Percentiles rank a stretch among this genome's conserved stretches.
phyloP scores from a whole-genome alignment of 768 basidiomycete genomes.

The Kwoniella sp. region DNA sequence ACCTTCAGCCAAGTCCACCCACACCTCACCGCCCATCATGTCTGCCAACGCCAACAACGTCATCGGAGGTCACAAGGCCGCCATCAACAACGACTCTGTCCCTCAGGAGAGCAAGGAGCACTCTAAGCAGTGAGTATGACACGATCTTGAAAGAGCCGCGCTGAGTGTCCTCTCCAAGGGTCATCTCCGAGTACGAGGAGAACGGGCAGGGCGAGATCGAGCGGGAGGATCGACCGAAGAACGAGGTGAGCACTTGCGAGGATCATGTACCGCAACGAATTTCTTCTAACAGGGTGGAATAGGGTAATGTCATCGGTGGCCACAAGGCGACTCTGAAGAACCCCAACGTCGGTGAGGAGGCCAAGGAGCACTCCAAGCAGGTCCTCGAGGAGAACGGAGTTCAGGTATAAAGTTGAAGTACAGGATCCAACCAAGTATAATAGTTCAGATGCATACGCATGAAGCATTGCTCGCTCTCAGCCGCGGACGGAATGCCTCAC shows the following conservation, averaged over 20 bases:
- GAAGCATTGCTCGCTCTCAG: too few species aligned
- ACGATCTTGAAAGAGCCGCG: background rate
- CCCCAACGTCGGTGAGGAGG: conserved; percentile 42
- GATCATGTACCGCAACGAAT: background rate
- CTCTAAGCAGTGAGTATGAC: conserved; percentile 27
- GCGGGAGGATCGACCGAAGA: conserved; percentile 20
- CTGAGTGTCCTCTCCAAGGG: conserved; percentile 8
- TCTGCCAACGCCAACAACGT: conserved; percentile 24
- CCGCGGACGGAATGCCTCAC: too few species aligned
- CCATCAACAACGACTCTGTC: conserved; percentile 31
- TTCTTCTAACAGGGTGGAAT: background rate
- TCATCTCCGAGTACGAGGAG: conserved; percentile 15
- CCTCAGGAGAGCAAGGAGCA: conserved; percentile 33
- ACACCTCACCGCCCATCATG: conserved; percentile 12
- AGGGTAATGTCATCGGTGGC: conserved; percentile 50
- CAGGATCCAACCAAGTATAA: background rate
- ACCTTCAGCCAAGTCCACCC: background rate
- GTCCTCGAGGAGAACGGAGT: conserved; percentile 33
- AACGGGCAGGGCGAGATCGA: conserved; percentile 13
- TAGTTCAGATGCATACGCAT: conserved; percentile 8
- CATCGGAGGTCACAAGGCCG: conserved; percentile 34
- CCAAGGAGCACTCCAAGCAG: conserved; percentile 41
- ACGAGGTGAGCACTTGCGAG: conserved; percentile 18
- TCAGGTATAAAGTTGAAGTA: conserved; percentile 16
- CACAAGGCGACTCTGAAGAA: conserved; percentile 47